Evolutionary conservation across 2,329 filamentous ascomycete genomes (phyloP).

Genomic region (Beauveria caledonica): DNA sequence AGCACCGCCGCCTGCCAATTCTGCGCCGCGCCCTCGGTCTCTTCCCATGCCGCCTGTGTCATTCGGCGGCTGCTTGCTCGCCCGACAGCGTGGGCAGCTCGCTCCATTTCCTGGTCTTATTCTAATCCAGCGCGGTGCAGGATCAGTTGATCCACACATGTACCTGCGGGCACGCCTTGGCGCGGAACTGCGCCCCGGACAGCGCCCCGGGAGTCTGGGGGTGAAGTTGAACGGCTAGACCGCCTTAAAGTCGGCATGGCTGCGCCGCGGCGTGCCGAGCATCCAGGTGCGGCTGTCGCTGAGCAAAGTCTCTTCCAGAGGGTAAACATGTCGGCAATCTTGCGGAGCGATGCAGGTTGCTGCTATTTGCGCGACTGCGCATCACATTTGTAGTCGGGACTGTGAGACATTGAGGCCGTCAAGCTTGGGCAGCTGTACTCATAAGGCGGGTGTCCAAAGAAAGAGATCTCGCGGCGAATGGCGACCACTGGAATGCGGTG

Average conservation of each 20-base stretch:
- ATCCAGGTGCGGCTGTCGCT: conserved; percentile 61
- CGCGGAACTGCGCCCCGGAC: conserved; percentile 42
- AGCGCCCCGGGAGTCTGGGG: conserved; percentile 45
- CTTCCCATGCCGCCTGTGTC: conserved; percentile 35
- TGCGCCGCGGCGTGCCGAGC: conserved; percentile 41
- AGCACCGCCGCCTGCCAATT: conserved; percentile 40
- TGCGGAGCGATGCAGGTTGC: conserved; percentile 47
- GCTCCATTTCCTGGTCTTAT: conserved; percentile 23
- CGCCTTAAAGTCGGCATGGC: conserved; percentile 60
- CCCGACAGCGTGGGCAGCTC: conserved; percentile 38
- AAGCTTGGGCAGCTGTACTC: conserved; percentile 51
- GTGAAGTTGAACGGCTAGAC: conserved; percentile 64
- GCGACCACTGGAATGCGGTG: conserved; percentile 61
- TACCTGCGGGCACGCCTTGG: conserved; percentile 46
- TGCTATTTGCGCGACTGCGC: conserved; percentile 9
- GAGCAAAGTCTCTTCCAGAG: conserved; percentile 55
- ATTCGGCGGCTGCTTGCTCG: conserved; percentile 44
- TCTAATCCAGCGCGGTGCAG: conserved; percentile 34
- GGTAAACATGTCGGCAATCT: conserved; percentile 45
- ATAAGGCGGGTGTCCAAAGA: conserved; percentile 58
- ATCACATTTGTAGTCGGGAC: background rate
- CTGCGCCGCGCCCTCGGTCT: conserved; percentile 27
- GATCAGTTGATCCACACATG: conserved; percentile 61
- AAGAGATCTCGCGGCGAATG: conserved; percentile 60
- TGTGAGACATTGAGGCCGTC: conserved; percentile 42